Evolutionary conservation across 768 basidiomycete species (phyloP).

Genomic region (Leccinellum luteum): DNA sequence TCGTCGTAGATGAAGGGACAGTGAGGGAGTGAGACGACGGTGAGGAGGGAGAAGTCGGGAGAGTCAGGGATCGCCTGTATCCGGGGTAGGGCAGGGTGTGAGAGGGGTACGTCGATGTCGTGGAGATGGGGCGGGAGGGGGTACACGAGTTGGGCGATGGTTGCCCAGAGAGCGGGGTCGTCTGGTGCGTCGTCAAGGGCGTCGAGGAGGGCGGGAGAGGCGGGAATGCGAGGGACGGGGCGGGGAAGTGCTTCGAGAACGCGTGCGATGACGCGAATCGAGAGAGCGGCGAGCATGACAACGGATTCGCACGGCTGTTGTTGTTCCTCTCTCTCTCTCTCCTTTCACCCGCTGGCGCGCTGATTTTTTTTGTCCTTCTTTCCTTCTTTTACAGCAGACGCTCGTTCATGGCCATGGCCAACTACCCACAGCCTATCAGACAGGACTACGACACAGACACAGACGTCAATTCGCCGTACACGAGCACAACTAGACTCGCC

Average conservation of each 20-base stretch:
- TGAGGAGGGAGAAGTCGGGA: slow-evolving; percentile 58
- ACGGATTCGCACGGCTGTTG: slow-evolving; percentile 18
- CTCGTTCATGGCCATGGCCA: slow-evolving; percentile 32
- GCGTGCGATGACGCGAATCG: slow-evolving; percentile 42
- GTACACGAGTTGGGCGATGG: slow-evolving; percentile 56
- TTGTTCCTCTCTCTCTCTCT: not conserved
- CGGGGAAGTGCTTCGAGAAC: slow-evolving; percentile 37
- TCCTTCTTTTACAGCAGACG: slow-evolving; percentile 13
- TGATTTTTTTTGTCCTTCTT: slow-evolving; percentile 10
- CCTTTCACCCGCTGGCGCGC: slow-evolving; percentile 30
- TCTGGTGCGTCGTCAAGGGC: slow-evolving; percentile 36
- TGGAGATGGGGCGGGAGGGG: slow-evolving; percentile 43
- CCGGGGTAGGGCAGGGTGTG: slow-evolving; percentile 50
- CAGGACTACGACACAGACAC: slow-evolving; percentile 47
- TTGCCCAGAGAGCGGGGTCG: slow-evolving; percentile 63
- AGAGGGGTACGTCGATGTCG: slow-evolving; percentile 47
- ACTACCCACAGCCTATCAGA: slow-evolving; percentile 30
- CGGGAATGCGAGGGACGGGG: slow-evolving; percentile 36
- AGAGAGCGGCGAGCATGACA: slow-evolving; percentile 44
- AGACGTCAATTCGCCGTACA: slow-evolving; percentile 53
- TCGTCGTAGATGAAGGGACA: slow-evolving; percentile 59
- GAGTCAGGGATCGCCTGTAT: slow-evolving; percentile 58
- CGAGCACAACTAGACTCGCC: slow-evolving; percentile 56
- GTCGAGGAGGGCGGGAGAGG: slow-evolving; percentile 44
- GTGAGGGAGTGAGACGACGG: slow-evolving; percentile 56